A percentile compares a stretch with the other conserved stretches of the same genome.
Conservation (phyloP, 306 rosid genomes). For the Quercus glauca region DNA sequence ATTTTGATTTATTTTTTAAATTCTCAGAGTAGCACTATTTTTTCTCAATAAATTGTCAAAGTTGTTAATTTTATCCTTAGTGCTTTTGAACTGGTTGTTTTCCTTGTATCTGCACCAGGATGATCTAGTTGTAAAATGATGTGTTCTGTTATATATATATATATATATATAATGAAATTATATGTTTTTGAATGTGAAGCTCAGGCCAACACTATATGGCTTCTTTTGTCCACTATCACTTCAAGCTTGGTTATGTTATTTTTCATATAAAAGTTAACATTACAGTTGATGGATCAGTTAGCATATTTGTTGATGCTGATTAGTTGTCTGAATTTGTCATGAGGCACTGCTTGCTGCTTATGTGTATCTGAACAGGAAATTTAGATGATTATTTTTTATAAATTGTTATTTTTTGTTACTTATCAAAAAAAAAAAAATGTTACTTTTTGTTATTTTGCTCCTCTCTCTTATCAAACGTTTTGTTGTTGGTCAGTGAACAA, state of each 20-base stretch:
- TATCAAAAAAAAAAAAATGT: neutral
- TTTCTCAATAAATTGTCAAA: neutral
- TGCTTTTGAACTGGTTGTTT: neutral
- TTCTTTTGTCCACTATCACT: neutral
- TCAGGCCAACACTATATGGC: neutral
- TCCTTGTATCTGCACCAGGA: constrained; percentile 1
- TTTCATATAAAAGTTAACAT: neutral
- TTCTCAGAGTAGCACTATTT: neutral
- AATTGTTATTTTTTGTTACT: constrained; percentile 16
- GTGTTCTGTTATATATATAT: neutral
- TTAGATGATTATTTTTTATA: neutral
- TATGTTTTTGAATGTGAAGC: neutral
- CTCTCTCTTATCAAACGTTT: constrained; percentile 36
- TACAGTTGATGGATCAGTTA: neutral
- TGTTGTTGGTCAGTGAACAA: constrained; percentile 77
- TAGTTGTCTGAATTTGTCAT: neutral
- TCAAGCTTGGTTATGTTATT: neutral
- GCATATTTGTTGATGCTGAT: neutral
- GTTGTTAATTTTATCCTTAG: neutral
- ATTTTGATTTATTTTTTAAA: neutral
- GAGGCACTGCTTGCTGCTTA: constrained; percentile 10
- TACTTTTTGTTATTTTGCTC: constrained; percentile 18
- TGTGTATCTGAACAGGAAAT: constrained; percentile 1
- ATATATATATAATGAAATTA: neutral
- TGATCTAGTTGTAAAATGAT: neutral